A percentile compares a stretch with the other conserved stretches of the same genome.
phyloP scores from a whole-genome alignment of 2,329 filamentous ascomycete genomes.

The Escovopsis sp. region DNA sequence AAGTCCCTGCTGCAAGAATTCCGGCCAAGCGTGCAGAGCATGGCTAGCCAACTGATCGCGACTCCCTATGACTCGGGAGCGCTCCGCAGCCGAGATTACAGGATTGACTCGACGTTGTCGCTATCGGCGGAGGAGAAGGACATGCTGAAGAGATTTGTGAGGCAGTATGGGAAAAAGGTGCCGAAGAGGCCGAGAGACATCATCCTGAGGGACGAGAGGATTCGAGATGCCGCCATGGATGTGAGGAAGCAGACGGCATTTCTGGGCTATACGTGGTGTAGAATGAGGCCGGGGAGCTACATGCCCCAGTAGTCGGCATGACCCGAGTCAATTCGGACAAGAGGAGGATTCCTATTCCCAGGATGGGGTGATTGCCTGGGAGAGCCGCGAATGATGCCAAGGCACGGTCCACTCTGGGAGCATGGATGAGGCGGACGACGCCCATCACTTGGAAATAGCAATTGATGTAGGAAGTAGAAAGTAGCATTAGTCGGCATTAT shows the following conservation, averaged over 20 bases:
- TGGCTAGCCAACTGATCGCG: slow-evolving; percentile 30
- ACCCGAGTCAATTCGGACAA: neutral
- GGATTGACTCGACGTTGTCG: slow-evolving; percentile 26
- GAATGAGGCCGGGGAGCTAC: slow-evolving; percentile 25
- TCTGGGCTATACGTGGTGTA: slow-evolving; percentile 74
- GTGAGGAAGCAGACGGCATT: slow-evolving; percentile 74
- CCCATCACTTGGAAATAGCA: neutral
- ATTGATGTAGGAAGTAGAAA: neutral
- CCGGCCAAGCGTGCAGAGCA: slow-evolving; percentile 24
- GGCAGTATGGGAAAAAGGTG: slow-evolving; percentile 44
- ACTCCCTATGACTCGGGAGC: slow-evolving; percentile 33
- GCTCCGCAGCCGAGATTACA: slow-evolving; percentile 33
- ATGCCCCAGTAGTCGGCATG: slow-evolving; percentile 2
- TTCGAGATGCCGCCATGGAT: slow-evolving; percentile 56
- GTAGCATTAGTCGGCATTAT: slow-evolving; percentile 6
- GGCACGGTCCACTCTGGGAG: neutral
- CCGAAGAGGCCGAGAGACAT: slow-evolving; percentile 74
- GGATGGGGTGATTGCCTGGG: neutral
- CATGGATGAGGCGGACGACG: neutral
- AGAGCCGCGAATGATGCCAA: neutral
- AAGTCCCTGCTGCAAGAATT: slow-evolving; percentile 22
- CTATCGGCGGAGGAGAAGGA: slow-evolving; percentile 24
- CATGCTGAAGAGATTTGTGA: slow-evolving; percentile 35
- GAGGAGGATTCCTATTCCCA: neutral
- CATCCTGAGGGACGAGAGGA: slow-evolving; percentile 57